A percentile compares a stretch with the other conserved stretches of the same genome.
Conservation (phyloP, 768 basidiomycete genomes). For the Nidularia pulvinata region DNA sequence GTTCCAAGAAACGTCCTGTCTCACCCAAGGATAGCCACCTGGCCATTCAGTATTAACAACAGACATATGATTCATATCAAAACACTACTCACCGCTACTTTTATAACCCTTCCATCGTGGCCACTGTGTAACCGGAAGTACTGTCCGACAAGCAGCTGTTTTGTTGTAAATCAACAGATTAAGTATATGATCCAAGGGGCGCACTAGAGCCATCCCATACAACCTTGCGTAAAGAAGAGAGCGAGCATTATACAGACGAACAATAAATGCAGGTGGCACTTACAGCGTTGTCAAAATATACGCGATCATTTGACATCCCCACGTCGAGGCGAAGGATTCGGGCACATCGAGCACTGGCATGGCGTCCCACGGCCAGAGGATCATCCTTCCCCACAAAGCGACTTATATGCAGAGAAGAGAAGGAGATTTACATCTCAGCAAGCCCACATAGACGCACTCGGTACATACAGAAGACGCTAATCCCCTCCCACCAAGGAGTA, state of each 20-base stretch:
- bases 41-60: no score
- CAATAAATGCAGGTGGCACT: not conserved
- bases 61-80: no score
- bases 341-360: not conserved
- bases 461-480: no score
- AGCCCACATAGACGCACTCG: no score
- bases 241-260: not conserved
- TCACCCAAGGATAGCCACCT: no score
- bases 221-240: not conserved
- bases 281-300: conserved; percentile 8
- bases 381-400: no score
- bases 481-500: no score
- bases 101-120: conserved; percentile 1
- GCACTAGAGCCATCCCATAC: no score
- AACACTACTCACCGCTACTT: not conserved
- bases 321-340: conserved; percentile 2
- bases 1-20: not conserved
- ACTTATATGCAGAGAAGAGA: no score
- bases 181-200: no score
- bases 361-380: no score
- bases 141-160: conserved; percentile 6
- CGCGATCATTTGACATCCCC: conserved; percentile 9
- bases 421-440: no score
- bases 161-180: not conserved
- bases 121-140: conserved; percentile 6